Evolutionary conservation across 2,329 filamentous ascomycete species (phyloP).

Genomic region (Fusarium sp.): DNA sequence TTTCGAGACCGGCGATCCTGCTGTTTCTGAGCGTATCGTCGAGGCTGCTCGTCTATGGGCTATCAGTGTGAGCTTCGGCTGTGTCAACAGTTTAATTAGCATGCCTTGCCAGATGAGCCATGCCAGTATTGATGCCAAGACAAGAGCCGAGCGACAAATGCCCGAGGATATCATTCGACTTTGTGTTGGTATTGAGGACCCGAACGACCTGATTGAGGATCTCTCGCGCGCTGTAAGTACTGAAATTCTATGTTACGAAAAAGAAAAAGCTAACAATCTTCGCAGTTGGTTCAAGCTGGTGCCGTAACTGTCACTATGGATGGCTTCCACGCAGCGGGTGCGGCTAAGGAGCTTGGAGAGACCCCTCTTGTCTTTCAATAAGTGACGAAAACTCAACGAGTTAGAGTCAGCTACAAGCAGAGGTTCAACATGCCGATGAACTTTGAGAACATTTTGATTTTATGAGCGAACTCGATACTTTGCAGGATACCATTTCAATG

Average conservation of each 20-base stretch:
- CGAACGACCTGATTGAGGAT: slow-evolving; percentile 91
- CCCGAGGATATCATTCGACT: slow-evolving; percentile 96
- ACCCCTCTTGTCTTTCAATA: slow-evolving; percentile 44
- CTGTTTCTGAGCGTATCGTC: slow-evolving; percentile 89
- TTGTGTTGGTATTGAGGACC: slow-evolving; percentile 96
- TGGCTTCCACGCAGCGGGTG: slow-evolving; percentile 75
- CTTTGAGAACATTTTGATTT: slow-evolving; percentile 18
- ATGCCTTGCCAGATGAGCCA: slow-evolving; percentile 99
- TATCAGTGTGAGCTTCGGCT: slow-evolving; percentile 97
- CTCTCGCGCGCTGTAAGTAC: slow-evolving; percentile 85
- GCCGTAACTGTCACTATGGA: slow-evolving; percentile 88
- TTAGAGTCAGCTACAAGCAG: neutral
- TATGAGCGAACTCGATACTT: slow-evolving; percentile 35
- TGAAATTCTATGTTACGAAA: neutral
- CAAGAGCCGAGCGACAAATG: slow-evolving; percentile 86
- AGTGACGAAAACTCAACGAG: neutral
- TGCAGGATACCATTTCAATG: slow-evolving; percentile 14
- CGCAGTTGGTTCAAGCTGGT: slow-evolving; percentile 88
- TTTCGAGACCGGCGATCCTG: slow-evolving; percentile 92
- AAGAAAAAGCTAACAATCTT: slow-evolving; percentile 39
- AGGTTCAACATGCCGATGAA: neutral
- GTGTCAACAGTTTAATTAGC: slow-evolving; percentile 97
- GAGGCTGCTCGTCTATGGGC: slow-evolving; percentile 92
- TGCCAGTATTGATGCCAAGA: slow-evolving; percentile 97
- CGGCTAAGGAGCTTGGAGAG: slow-evolving; percentile 49